Base-by-base conservation (phyloP, 352 stramenopile species). In the Detonula confervacea region DNA sequence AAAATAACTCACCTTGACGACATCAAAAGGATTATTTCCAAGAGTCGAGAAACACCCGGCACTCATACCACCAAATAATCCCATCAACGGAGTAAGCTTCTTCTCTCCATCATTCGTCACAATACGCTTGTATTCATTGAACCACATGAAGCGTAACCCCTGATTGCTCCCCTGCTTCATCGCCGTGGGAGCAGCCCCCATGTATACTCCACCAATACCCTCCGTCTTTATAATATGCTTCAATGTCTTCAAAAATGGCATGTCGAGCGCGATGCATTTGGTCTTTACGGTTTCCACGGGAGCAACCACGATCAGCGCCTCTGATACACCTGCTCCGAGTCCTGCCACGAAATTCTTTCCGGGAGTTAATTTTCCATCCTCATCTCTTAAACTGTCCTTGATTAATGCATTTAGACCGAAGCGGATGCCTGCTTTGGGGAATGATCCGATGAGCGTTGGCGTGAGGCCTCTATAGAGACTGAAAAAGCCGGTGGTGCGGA, bases 201-300 rank as follows among this genome's bases (percentile, higher is more conserved):
- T 90, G 91, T 98, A 98, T 47, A 98, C 88, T 63, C 96, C 96
- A 22, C 80, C 80, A 44, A 97, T 85, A 14, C 96, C 96, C 81
- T 98, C 96, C 12, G 91, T 96, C 5, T 91, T 89, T 29, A 98
- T 78, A 79, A 98, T 98, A 77, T 96, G 94, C 73, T 96, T 95
- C 14, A 97, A 95, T 55, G 95, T 95, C 68, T 92, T 68, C 66
- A 96, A 84, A 83, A 98, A 94, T 5, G 95, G 90, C n/a, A 92
- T 91, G 73, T 99, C 98, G 4, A 96, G 88, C 80, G 98, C 95
- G 80, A 99, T 99, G 27, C 97, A 95, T 85, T 98, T 98, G 25
- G 97, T 99, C 76, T 98, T 99, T 5, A 99, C 87, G 20, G 97
- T 99, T 75, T 99, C 83, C 95, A 92, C 98, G 68, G 97, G 97